A percentile compares a stretch with the other conserved stretches of the same genome.
Evolutionary conservation across 257 asterid genomes (phyloP).

Genomic region (Solanum appendiculatum): DNA sequence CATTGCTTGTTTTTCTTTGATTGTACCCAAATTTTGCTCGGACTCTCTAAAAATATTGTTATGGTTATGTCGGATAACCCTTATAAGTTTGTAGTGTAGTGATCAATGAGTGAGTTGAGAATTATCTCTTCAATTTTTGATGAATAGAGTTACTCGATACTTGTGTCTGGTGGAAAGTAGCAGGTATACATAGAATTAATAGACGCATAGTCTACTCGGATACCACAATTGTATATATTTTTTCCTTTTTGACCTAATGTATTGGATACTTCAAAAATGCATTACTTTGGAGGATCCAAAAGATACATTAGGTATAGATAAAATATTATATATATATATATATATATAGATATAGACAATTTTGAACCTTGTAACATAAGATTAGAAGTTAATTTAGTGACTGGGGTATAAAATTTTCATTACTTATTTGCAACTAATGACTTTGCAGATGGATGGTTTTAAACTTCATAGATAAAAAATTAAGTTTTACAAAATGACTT

Average conservation of each 20-base stretch:
- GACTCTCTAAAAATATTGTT: not conserved
- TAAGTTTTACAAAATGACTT: not conserved
- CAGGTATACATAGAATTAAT: not conserved
- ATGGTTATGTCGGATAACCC: no score
- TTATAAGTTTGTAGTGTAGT: not conserved
- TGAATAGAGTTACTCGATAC: not conserved
- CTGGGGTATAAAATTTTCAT: no score
- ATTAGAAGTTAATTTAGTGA: not conserved
- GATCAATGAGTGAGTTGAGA: not conserved
- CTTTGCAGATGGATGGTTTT: not conserved
- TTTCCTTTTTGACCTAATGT: not conserved
- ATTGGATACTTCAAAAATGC: not conserved
- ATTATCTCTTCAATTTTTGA: no score
- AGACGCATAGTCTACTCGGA: not conserved
- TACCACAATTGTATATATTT: not conserved
- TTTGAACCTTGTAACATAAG: not conserved
- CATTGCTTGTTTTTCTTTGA: not conserved
- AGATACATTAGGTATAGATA: no score
- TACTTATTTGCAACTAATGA: not conserved
- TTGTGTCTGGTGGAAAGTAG: not conserved
- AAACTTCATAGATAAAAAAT: no score
- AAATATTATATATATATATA: no score
- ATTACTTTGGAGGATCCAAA: not conserved
- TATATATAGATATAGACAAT: not conserved
- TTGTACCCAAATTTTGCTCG: no score